Evolutionary conservation across 768 basidiomycete genomes (phyloP).

Genomic region (Boletellus sp.): DNA sequence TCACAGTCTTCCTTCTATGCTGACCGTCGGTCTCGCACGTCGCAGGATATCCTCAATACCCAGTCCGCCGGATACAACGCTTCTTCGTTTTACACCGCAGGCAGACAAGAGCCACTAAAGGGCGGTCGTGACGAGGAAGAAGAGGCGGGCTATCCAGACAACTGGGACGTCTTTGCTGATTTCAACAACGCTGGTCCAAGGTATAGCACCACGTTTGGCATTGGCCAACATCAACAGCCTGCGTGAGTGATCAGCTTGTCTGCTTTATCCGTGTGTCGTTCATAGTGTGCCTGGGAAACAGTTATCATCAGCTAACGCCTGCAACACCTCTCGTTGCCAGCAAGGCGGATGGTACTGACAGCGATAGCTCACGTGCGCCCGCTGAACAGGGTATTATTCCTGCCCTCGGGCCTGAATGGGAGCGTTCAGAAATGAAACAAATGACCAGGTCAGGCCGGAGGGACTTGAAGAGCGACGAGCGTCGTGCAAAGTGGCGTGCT

Average conservation of each 20-base stretch:
- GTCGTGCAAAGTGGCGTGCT: conserved; percentile 59
- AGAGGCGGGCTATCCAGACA: conserved; percentile 37
- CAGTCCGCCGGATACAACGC: conserved; percentile 74
- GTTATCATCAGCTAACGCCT: conserved; percentile 45
- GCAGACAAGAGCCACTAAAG: conserved; percentile 73
- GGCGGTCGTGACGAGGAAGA: conserved; percentile 74
- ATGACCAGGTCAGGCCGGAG: conserved; percentile 71
- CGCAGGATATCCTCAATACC: conserved; percentile 45
- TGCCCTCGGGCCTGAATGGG: conserved; percentile 89
- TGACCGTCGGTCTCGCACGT: conserved; percentile 36
- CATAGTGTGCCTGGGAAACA: conserved; percentile 18
- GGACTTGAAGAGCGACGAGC: conserved; percentile 54
- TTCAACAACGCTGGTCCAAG: conserved; percentile 84
- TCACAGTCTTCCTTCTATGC: conserved; percentile 69
- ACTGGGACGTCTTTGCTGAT: conserved; percentile 84
- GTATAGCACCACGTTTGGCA: conserved; percentile 63
- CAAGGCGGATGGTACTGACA: conserved; percentile 37
- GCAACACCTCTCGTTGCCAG: conserved; percentile 16
- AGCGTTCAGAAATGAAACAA: conserved; percentile 66
- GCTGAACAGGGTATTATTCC: conserved; percentile 93
- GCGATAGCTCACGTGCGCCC: conserved; percentile 36
- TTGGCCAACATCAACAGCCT: conserved; percentile 36
- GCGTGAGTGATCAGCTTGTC: conserved; percentile 39
- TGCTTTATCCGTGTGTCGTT: conserved; percentile 2
- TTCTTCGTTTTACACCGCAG: conserved; percentile 62